Evolutionary conservation across 2,329 filamentous ascomycete genomes (phyloP).

Genomic region (Clonostachys chloroleuca): DNA sequence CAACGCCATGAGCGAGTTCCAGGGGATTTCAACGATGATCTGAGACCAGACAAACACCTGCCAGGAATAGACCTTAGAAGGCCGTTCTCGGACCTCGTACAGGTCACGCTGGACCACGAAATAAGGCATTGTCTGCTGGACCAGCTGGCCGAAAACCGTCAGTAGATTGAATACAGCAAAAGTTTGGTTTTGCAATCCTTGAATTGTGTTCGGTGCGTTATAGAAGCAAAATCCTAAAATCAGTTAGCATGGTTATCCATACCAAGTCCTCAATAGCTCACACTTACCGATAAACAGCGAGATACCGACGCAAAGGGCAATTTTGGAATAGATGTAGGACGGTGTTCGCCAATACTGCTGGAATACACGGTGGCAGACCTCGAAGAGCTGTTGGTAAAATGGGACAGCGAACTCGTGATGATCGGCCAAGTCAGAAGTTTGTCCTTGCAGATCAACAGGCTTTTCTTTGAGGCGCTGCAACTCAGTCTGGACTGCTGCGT

Average conservation of each 20-base stretch:
- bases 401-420: slow-evolving; percentile 51
- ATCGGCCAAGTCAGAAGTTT: slow-evolving; percentile 10
- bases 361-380: slow-evolving; percentile 27
- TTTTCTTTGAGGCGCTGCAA: slow-evolving; percentile 47
- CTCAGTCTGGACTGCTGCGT: slow-evolving; percentile 22
- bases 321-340: slow-evolving; percentile 59
- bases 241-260: slow-evolving; percentile 36
- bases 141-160: slow-evolving; percentile 63
- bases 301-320: slow-evolving; percentile 16
- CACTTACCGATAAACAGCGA: slow-evolving; percentile 73
- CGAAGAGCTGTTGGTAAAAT: slow-evolving; percentile 19
- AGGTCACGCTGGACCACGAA: slow-evolving; percentile 65
- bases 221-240: slow-evolving; percentile 74
- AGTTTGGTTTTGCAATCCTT: slow-evolving; percentile 67
- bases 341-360: slow-evolving; percentile 36
- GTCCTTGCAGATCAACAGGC: slow-evolving; percentile 18
- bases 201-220: slow-evolving; percentile 52
- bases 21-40: slow-evolving; percentile 8
- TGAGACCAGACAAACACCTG: slow-evolving; percentile 57
- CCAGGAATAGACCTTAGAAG: slow-evolving; percentile 66
- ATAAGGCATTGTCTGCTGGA: slow-evolving; percentile 65
- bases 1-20: slow-evolving; percentile 27
- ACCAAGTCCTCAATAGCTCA: slow-evolving; percentile 47
- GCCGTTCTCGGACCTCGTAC: slow-evolving; percentile 66
- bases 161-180: slow-evolving; percentile 69